Conservation (phyloP, 148 eudicot species). For the Vaccinium vitisidaea region DNA sequence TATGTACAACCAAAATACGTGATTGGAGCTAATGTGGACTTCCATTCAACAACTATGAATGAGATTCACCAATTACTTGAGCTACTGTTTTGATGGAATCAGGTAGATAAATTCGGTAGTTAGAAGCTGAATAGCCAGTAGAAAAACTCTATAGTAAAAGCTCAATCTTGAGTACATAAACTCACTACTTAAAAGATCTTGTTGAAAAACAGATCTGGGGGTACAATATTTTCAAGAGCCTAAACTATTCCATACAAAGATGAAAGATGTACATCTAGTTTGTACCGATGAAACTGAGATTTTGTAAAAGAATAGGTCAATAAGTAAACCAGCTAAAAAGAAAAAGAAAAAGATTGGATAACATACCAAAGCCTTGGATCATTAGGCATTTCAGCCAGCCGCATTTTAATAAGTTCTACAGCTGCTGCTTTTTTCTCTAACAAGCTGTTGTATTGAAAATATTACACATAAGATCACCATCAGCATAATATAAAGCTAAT, state of each 20-base stretch:
- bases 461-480: slow-evolving; percentile 2
- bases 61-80: neutral
- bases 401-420: slow-evolving; percentile 72
- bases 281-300: neutral
- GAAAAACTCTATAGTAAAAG: neutral
- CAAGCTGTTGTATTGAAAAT: slow-evolving; percentile 31
- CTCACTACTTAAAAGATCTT: neutral
- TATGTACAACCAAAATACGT: neutral
- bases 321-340: neutral
- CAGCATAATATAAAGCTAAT: neutral
- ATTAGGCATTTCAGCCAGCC: slow-evolving; percentile 60
- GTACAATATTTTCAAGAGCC: neutral
- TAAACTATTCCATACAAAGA: neutral
- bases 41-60: neutral
- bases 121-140: no score
- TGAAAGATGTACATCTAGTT: neutral
- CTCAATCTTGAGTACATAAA: neutral
- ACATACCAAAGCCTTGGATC: slow-evolving; percentile 89
- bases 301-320: neutral
- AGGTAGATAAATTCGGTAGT: neutral
- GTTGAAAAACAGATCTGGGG: neutral
- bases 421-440: slow-evolving; percentile 91
- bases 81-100: neutral
- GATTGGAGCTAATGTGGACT: neutral
- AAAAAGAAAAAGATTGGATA: neutral